Percentiles rank a stretch among this genome's conserved stretches.
These are phyloP conservation scores for Ophidiomyces ophidiicola DNA, from an alignment of 2,329 filamentous ascomycete genomes.

Conservation along the genomic window DNA sequence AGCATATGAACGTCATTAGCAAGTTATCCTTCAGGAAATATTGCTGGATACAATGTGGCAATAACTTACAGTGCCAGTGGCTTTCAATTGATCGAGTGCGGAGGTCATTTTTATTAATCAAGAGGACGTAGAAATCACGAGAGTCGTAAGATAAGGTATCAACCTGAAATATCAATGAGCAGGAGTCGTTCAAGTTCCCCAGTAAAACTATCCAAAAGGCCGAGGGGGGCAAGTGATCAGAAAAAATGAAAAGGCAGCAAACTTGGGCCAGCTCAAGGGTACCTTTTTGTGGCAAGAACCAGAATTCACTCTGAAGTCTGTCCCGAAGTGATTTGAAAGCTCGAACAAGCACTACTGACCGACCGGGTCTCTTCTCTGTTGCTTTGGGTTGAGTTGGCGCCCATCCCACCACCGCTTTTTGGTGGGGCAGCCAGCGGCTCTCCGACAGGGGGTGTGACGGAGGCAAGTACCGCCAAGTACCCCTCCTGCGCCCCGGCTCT, in stretches of 20 bases:
- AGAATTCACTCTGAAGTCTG: too few species aligned
- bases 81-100: constrained; percentile 95
- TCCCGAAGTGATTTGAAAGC: too few species aligned
- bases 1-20: not conserved
- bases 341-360: too few species aligned
- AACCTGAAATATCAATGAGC: too few species aligned
- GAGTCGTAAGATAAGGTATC: too few species aligned
- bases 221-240: not conserved
- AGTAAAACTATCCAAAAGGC: not conserved
- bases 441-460: too few species aligned
- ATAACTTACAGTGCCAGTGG: constrained; percentile 77
- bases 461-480: constrained; percentile 2
- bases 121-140: too few species aligned
- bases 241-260: not conserved
- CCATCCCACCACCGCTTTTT: too few species aligned
- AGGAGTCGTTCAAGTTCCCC: not conserved
- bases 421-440: not conserved
- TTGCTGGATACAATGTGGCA: too few species aligned
- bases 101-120: constrained; percentile 52
- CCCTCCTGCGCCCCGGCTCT: not conserved
- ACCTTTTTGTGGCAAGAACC: too few species aligned
- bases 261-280: not conserved
- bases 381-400: too few species aligned
- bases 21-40: constrained; percentile 2
- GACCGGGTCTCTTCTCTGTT: too few species aligned